Conservation (phyloP, 257 asterid genomes). For the Solanum tarijense region DNA sequence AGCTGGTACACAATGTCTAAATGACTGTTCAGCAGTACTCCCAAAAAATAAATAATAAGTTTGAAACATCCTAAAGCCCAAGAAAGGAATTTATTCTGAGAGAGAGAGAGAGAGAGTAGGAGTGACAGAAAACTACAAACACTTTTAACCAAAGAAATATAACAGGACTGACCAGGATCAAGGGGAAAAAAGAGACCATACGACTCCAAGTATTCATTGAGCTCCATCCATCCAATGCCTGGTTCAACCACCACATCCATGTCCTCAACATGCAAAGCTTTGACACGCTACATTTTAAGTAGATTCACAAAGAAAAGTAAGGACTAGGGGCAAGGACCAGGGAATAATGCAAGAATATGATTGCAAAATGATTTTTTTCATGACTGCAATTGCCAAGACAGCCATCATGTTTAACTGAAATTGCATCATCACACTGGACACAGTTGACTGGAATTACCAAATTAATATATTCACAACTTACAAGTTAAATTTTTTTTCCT, state of each 20-base stretch:
- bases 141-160: background rate
- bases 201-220: constrained; percentile 85
- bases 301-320: constrained; percentile 10
- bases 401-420: background rate
- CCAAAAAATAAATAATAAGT: background rate
- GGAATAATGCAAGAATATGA: background rate
- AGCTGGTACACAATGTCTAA: background rate
- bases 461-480: background rate
- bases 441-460: background rate
- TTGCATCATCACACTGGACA: background rate
- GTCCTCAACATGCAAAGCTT: constrained; percentile 68
- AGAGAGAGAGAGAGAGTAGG: background rate
- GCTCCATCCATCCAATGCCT: constrained; percentile 99
- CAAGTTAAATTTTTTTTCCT: background rate
- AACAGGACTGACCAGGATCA: constrained; percentile 66
- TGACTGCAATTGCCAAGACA: background rate
- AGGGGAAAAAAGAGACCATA: constrained; percentile 94
- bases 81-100: background rate
- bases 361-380: background rate
- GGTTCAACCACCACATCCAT: constrained; percentile 99
- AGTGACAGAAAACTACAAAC: background rate
- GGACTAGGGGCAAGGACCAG: constrained; percentile 1
- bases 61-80: background rate
- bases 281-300: constrained; percentile 43
- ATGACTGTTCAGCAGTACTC: background rate